Base-by-base conservation (phyloP, 352 stramenopile species). In the Globisporangium solare region DNA sequence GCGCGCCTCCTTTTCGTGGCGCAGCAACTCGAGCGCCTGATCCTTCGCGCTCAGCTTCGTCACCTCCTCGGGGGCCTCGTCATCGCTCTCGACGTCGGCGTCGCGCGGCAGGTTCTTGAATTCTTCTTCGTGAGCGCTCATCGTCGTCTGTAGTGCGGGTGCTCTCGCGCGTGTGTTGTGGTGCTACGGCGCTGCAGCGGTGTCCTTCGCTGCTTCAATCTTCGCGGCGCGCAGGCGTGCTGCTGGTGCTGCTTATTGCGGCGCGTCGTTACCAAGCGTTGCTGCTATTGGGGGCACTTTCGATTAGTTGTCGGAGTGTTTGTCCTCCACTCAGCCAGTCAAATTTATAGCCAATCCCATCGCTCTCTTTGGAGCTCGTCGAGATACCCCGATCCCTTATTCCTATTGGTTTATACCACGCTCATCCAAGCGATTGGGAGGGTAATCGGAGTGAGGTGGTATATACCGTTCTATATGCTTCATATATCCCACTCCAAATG, bases 1-100 rank as follows among this genome's bases (percentile, higher is more conserved):
- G 41, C 64, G 64, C 45, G 76, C 82, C 45, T 80, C 70, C 20
- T 82, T 51, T 53, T 91, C 76, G 27, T 83, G 68, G 17, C 65
- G 76, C 40, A 71, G 68, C 59, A 71, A 73, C 50, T 72, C 63
- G 42, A 76, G 63, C 51, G 64, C 79, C 62, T 85, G 65, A 59
- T 87, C 55, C 64, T 74, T 64, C 24, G 83, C 83, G 54, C 59
- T 89, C 51, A 75, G 69, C 66, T 89, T 93, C 51, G 76, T 84
- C 56, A 93, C 74, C 39, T 86, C 75, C 58, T 93, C 83, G 22
- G 83, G 83, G 24, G 83, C 80, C 61, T 90, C 83, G 56, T 91
- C 82, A 45, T 90, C 80, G 61, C 74, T 86, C 22, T 64, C 56
- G 5, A 20, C 48, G 43, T 79, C 68, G n/a, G 49, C 42, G n/a